These are phyloP conservation scores for Entophlyctis helioformis DNA, from an alignment of 192 early-diverging fungal species.

Conservation along the genomic window DNA sequence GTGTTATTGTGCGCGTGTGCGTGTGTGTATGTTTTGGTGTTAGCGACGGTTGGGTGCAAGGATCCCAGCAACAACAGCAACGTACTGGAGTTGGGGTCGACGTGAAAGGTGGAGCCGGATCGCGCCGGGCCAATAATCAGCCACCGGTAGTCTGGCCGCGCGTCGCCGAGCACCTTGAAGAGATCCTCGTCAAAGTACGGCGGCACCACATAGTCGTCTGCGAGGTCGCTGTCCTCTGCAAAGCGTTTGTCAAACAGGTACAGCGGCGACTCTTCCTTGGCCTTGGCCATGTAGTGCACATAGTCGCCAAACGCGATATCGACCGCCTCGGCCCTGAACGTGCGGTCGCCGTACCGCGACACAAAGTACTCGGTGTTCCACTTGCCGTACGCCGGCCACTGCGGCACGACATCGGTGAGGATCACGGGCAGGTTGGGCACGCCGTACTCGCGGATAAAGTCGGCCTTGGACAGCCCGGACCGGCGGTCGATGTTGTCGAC, in stretches of 20 bases:
- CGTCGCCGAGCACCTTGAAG: conserved; percentile 39
- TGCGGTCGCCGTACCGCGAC: conserved; percentile 23
- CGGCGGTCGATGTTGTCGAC: conserved; percentile 41
- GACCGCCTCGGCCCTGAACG: conserved; percentile 51
- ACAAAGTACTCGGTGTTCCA: conserved; percentile 46
- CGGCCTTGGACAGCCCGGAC: conserved; percentile 16
- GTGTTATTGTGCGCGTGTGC: too few species aligned
- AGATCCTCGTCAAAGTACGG: conserved; percentile 52
- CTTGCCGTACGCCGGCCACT: conserved; percentile 43
- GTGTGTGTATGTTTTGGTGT: too few species aligned
- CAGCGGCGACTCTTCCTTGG: conserved; percentile 39
- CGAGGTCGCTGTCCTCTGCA: conserved; percentile 26
- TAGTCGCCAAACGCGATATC: conserved; percentile 46
- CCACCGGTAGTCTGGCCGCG: conserved; percentile 59
- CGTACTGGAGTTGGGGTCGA: conserved; percentile 56
- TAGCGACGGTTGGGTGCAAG: too few species aligned
- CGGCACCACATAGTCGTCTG: conserved; percentile 44
- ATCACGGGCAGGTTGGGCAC: conserved; percentile 46
- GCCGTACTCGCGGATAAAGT: conserved; percentile 37
- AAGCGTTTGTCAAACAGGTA: conserved; percentile 62
- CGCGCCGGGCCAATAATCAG: conserved; percentile 55
- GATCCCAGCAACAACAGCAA: too few species aligned
- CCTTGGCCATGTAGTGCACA: conserved; percentile 26
- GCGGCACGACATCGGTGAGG: conserved; percentile 45
- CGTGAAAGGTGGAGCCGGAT: conserved; percentile 56